Conservation (phyloP, 2,329 filamentous ascomycete genomes). For the Hypoxylon sp. region DNA sequence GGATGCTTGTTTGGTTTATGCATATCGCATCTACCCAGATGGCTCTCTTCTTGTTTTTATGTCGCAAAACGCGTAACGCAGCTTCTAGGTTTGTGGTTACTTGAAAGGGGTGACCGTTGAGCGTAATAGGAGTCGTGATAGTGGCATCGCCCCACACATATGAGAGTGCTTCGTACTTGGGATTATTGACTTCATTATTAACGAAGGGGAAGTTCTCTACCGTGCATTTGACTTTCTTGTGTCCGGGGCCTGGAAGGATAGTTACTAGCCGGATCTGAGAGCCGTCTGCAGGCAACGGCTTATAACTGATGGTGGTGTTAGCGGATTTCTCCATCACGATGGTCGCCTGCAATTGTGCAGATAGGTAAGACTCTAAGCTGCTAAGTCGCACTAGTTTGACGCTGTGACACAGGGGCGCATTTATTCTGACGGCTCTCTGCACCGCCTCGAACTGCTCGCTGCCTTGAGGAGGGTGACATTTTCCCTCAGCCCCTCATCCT, state of each 20-base stretch:
- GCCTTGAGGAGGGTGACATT: neutral
- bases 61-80: slow-evolving; percentile 24
- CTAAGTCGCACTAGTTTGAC: neutral
- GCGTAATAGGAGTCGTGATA: slow-evolving; percentile 21
- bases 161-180: slow-evolving; percentile 32
- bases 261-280: slow-evolving; percentile 29
- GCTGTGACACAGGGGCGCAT: neutral
- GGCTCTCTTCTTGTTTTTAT: slow-evolving; percentile 11
- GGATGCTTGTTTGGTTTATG: slow-evolving; percentile 30
- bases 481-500: slow-evolving; percentile 16
- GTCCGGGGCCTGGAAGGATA: slow-evolving; percentile 10
- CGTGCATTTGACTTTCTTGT: slow-evolving; percentile 20
- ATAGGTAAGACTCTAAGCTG: neutral
- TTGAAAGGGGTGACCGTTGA: slow-evolving; percentile 18
- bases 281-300: slow-evolving; percentile 17
- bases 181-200: neutral
- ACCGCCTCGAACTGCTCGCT: slow-evolving; percentile 3
- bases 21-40: slow-evolving; percentile 37
- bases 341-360: neutral
- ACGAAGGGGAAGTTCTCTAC: slow-evolving; percentile 19
- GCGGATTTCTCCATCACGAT: slow-evolving; percentile 14
- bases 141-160: slow-evolving; percentile 38
- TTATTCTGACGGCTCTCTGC: slow-evolving; percentile 1
- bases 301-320: slow-evolving; percentile 3
- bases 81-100: slow-evolving; percentile 33